A percentile compares a stretch with the other conserved stretches of the same genome.
Conservation (phyloP, 345 rosid genomes). For the Laguncularia racemosa region DNA sequence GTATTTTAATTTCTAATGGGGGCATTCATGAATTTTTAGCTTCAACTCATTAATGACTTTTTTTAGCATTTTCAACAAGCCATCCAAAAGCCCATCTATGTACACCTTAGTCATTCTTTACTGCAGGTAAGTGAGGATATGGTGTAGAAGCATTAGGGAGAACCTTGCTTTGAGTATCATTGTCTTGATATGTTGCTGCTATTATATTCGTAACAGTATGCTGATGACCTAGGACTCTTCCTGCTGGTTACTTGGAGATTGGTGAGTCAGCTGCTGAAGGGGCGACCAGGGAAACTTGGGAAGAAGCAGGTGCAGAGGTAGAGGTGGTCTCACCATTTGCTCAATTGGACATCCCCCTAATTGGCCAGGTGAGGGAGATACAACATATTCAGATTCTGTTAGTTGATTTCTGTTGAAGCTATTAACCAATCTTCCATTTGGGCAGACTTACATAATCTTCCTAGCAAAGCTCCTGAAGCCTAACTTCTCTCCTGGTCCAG, state of each 20-base stretch:
- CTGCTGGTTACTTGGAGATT: constrained; percentile 96
- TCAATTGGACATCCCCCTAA: constrained; percentile 88
- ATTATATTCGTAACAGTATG: no score
- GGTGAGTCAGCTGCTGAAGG: constrained; percentile 97
- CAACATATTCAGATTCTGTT: no score
- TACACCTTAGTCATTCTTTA: no score
- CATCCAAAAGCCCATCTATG: no score
- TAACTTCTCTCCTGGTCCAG: constrained; percentile 82
- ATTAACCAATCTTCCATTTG: constrained; percentile 13
- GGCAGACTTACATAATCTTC: constrained; percentile 90
- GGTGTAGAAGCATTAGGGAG: no score
- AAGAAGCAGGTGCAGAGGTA: constrained; percentile 89
- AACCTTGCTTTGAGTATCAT: not conserved
- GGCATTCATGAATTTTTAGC: no score
- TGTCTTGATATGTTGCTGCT: constrained; percentile 11
- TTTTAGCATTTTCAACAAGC: no score
- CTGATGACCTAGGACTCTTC: constrained; percentile 67
- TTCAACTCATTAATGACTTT: no score
- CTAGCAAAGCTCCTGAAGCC: constrained; percentile 79
- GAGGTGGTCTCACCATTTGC: constrained; percentile 89
- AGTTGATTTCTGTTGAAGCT: constrained; percentile 3
- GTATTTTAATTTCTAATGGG: no score
- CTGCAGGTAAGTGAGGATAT: no score
- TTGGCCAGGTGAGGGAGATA: constrained; percentile 61
- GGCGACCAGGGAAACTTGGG: constrained; percentile 93